Conservation (phyloP, 1,284 basidiomycete species). For the Rhodotorula sp. region DNA sequence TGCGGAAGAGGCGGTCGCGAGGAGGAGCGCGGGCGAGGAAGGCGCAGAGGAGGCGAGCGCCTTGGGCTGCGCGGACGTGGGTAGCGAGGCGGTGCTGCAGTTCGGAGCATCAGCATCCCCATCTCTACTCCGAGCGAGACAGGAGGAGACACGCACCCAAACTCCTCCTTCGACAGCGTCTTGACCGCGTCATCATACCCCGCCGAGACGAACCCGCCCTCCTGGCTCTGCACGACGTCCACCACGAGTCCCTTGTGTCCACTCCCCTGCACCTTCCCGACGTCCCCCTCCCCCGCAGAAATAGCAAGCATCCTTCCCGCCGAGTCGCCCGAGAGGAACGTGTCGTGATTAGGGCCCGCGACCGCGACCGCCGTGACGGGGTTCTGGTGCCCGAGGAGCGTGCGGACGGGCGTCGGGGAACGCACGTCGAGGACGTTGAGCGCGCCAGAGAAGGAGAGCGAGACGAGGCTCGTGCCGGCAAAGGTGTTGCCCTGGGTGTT, state of each 20-base stretch:
- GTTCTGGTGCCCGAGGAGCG: conserved; percentile 66
- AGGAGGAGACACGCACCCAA: conserved; percentile 60
- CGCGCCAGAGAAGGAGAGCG: conserved; percentile 68
- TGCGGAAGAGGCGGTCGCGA: conserved; percentile 59
- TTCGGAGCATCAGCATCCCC: neutral
- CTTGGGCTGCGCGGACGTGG: conserved; percentile 69
- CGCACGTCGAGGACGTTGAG: conserved; percentile 63
- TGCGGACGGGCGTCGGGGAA: conserved; percentile 62
- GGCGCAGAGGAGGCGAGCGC: conserved; percentile 65
- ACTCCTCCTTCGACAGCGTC: conserved; percentile 55
- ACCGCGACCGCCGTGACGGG: conserved; percentile 65
- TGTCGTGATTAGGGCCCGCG: conserved; percentile 47
- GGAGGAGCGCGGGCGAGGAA: conserved; percentile 57
- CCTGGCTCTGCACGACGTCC: conserved; percentile 58
- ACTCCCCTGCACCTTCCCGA: conserved; percentile 59
- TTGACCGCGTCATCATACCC: conserved; percentile 79
- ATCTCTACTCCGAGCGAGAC: neutral
- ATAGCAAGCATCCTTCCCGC: conserved; percentile 72
- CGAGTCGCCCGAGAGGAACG: conserved; percentile 78
- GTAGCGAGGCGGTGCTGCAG: conserved; percentile 39
- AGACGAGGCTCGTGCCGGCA: conserved; percentile 71
- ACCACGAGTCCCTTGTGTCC: conserved; percentile 74
- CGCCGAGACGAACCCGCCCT: conserved; percentile 60
- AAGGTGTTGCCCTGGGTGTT: conserved; percentile 68
- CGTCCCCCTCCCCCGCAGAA: conserved; percentile 45